Conservation (phyloP, 1,139 yeast species). For the Kurtzmaniella quercitrusa region DNA sequence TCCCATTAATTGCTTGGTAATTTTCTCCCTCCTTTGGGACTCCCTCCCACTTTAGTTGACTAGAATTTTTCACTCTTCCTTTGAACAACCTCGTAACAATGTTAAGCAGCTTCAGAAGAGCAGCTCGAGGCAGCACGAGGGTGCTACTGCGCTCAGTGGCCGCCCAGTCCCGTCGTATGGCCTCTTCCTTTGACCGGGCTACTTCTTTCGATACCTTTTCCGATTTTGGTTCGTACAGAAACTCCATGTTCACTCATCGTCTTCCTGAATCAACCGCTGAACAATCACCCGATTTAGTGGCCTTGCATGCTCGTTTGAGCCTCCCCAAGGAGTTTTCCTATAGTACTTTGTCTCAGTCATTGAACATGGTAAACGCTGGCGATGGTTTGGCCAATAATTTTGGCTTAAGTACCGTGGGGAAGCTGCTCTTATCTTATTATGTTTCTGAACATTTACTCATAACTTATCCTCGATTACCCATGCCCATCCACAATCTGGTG, state of each 20-base stretch:
- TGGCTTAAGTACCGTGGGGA: slow-evolving; percentile 81
- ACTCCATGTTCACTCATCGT: slow-evolving; percentile 42
- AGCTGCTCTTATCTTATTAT: slow-evolving; percentile 69
- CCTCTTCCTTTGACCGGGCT: neutral
- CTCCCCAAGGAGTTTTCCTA: slow-evolving; percentile 54
- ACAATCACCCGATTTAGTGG: slow-evolving; percentile 65
- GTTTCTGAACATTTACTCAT: slow-evolving; percentile 69
- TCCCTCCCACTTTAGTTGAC: neutral
- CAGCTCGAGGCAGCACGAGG: neutral
- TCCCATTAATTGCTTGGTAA: too few species aligned
- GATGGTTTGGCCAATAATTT: slow-evolving; percentile 64
- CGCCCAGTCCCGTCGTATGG: neutral
- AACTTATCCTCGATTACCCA: slow-evolving; percentile 86
- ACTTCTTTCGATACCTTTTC: neutral
- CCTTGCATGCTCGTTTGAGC: slow-evolving; percentile 76
- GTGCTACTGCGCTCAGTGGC: neutral
- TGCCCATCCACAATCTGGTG: slow-evolving; percentile 68
- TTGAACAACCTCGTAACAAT: neutral
- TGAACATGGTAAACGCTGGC: slow-evolving; percentile 42
- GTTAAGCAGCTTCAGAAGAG: slow-evolving; percentile 4
- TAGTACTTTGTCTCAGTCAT: slow-evolving; percentile 75
- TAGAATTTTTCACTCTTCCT: neutral
- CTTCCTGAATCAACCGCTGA: slow-evolving; percentile 47
- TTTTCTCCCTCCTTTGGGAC: neutral
- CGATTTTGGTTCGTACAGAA: slow-evolving; percentile 40